Evolutionary conservation across 257 asterid species (phyloP).

Genomic region (Salvia miltiorrhiza): DNA sequence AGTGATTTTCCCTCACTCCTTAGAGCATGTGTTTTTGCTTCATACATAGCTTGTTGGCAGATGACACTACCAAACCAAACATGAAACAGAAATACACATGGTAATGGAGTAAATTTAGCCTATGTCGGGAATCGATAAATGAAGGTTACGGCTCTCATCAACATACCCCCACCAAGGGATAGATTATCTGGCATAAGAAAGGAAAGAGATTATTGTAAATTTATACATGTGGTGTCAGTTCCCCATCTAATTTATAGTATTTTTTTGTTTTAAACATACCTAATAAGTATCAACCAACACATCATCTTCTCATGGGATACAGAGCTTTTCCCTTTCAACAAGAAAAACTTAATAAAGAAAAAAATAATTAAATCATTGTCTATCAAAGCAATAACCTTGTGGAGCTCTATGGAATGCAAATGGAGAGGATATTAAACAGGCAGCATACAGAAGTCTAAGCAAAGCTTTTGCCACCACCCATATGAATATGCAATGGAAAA

Average conservation of each 20-base stretch:
- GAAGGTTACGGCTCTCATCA: not conserved
- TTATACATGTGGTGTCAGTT: not conserved
- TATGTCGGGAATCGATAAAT: not conserved
- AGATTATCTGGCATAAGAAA: not conserved
- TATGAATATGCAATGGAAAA: not conserved
- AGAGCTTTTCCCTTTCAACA: not conserved
- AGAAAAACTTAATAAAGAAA: not conserved
- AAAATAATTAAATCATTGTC: not conserved
- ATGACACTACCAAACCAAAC: not conserved
- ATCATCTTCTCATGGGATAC: not conserved
- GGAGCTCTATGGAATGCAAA: not conserved
- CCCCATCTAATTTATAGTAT: not conserved
- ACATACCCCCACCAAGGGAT: not conserved
- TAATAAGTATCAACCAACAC: not conserved
- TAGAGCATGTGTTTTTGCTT: not conserved
- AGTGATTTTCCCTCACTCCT: not conserved
- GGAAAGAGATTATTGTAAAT: not conserved
- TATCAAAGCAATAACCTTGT: not conserved
- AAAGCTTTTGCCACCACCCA: not conserved
- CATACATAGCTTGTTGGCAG: not conserved
- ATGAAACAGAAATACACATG: not conserved
- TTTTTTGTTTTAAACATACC: not conserved
- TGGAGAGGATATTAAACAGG: not conserved
- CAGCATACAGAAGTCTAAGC: not conserved
- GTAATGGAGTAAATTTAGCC: not conserved